A percentile compares a stretch with the other conserved stretches of the same genome.
Conservation (phyloP, 139 green algal species). For the Chlorella ohadii region DNA sequence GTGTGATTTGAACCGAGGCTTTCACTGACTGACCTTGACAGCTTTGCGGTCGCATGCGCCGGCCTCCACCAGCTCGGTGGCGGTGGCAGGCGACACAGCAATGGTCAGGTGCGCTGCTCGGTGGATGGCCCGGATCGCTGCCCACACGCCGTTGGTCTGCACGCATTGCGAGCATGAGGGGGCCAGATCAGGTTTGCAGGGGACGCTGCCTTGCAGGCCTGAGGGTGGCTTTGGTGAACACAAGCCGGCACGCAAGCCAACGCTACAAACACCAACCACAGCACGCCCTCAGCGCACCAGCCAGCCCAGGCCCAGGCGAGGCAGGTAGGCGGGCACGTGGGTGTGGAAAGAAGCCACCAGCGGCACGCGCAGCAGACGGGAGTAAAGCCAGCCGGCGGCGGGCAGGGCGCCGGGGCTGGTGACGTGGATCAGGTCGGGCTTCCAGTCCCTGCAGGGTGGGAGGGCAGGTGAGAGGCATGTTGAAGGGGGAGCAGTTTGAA, state of each 20-base stretch:
- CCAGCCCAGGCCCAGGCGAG: conserved; percentile 34
- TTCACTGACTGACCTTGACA: background rate
- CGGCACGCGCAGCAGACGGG: conserved; percentile 84
- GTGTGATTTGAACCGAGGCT: no score
- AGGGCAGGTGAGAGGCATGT: no score
- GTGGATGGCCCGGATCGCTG: background rate
- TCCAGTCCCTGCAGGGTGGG: conserved; percentile 28
- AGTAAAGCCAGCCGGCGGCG: conserved; percentile 83
- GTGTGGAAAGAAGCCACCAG: conserved; percentile 97
- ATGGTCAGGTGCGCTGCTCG: conserved; percentile 5
- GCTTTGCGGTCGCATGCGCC: background rate
- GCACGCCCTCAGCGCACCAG: background rate
- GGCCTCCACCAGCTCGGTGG: background rate
- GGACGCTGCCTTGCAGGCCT: no score
- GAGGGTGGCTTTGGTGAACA: no score
- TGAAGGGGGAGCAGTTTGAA: background rate
- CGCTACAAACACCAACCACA: no score
- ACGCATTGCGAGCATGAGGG: background rate
- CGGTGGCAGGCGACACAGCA: background rate
- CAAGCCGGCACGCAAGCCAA: no score
- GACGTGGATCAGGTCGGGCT: conserved; percentile 43
- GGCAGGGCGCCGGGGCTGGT: conserved; percentile 32
- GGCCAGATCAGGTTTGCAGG: no score
- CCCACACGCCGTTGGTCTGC: conserved; percentile 4
- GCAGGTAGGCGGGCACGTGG: conserved; percentile 95